Evolutionary conservation across 768 basidiomycete species (phyloP), one percentile per base, ranked within the genome.

Genomic region (Lactarius deliciosus): DNA sequence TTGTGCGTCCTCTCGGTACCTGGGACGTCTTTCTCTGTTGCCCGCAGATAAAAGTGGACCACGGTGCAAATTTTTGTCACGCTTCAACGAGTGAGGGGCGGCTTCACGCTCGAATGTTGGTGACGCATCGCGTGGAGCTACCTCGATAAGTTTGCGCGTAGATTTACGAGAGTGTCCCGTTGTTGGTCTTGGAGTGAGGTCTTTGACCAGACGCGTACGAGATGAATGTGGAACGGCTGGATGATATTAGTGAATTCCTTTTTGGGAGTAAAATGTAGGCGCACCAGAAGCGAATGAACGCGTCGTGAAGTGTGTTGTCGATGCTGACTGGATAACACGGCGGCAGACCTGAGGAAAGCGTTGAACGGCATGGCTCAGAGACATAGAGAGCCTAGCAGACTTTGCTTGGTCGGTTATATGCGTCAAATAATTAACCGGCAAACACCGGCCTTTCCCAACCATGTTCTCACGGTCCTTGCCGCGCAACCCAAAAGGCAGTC

Each of bases 171-270:
- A 34, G 7, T 30, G 36, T 43, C 61, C 57, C 8, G 34, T 18
- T 28, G 36, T n/a, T 63, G 28, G 32, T 30, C 45, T 60, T 10
- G 69, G 69, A 8, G 61, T 61, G 28, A 70, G 69, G 16, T 70
- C 69, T 55, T 70, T 69, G 32, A 64, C 64, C 6, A 70, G 69
- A 43, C 68, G 69, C 18, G 64, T 69, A n/a, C 69, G 68, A 45
- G 69, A 69, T n/a, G 68, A 18, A 8, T 43, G 40, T 28, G 82
- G 20, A 67, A 81, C 30, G 74, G 79, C 25, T 87, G 85, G 2
- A 8, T 40, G 20, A 18, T 56, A 18, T 32, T 10, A 56, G 20
- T 20, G 40, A 36, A 56, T 38, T 11, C 1, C 30, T 9, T 10
- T 16, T 40, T 9, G 38, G 28, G 32, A n/a, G 40, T 28, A 43